Evolutionary conservation across 2,329 filamentous ascomycete species (phyloP), one percentile per base, ranked within the genome.

Genomic region (Colletotrichum australisinense): DNA sequence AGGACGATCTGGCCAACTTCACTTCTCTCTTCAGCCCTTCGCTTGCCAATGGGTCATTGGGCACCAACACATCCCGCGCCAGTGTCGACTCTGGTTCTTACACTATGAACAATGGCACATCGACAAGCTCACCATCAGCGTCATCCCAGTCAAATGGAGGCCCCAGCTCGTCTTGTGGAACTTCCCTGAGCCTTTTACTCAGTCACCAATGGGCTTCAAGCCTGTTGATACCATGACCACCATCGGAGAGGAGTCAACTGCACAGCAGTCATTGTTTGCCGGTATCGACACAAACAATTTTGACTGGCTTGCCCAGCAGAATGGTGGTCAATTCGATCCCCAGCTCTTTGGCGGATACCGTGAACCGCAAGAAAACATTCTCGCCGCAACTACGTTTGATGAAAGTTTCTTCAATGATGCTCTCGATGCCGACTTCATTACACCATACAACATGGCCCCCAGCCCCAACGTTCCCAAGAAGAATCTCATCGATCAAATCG

Each of bases 261-360:
- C 81, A 63, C 83, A 86, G 5, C 77, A 79, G 30, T 76, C 79
- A 0, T 78, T 81, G 38, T 80, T 86, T 46, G 78, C 81, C 55
- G 80, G 83, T 64, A 84, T 89, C 66, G 87, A 88, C 75, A 82
- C 86, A 72, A 87, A 85, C 76, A 89, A 90, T 76, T 87, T 95
- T 77, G 92, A 94, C 80, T 95, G 93, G 90, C 86, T 97, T 63
- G 89, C 92, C 52, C 92, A 93, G 78, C 94, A 97, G 80, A 96
- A 95, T 78, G 92, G 93, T 70, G 94, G 94, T 69, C 91, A 93
- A 75, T 98, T 98, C 78, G 95, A 98, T 75, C 96, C 97, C 0
- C 92, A 97, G 68, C 87, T 98, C 5, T 98, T 98, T 81, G 94
- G 93, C 67, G 94, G 95, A 77, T 98, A 98, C 83, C 92, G 97